Base-by-base conservation (phyloP, 2,329 filamentous ascomycete genomes). In the Dactylellina leptospora region DNA sequence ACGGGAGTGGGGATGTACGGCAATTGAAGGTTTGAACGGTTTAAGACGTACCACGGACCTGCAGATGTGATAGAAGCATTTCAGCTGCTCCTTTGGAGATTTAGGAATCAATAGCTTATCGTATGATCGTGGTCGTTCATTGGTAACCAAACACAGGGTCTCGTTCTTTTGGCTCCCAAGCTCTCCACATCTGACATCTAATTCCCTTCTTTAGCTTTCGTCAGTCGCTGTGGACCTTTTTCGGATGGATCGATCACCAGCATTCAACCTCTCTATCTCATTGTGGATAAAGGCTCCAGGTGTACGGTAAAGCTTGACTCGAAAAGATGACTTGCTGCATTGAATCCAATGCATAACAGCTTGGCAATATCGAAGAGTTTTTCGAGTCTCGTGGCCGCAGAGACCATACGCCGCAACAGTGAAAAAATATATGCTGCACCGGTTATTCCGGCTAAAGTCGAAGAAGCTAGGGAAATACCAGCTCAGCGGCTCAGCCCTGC, bases 401-500 rank as follows among this genome's bases (percentile, higher is more conserved):
- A 45, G 55, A 33, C 54, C 33, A 50, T 51, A 42, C 66, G 63
- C 56, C 42, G 55, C 42, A 47, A 40, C n/a, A 13, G 25, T 38
- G 30, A 45, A 22, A 20, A 22, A 11, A 27, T 20, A 48, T 28
- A 47, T 16, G 23, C 40, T 44, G 36, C 51, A 40, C 42, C 36
- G 62, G 54, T 44, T 56, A 50, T 51, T 42, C 55, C 48, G 62
- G 62, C 62, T 68, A 68, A 68, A 60, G 40, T 22, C 27, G 38
- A 59, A 13, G 10, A 59, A 47, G 47, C 16, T 18, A 58, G 22
- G 33, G 16, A 54, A 54, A 40, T 40, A 58, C 56, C 53, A 63
- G 66, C 58, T 50, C 58, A 51, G 18, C 44, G 63, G 51, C 66
- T 71, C 58, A 71, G 66, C 66, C 66, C 66, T 71, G 66, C 59